phyloP scores from a whole-genome alignment of 202 grass and related monocot genomes.

The Alloteropsis angusta region DNA sequence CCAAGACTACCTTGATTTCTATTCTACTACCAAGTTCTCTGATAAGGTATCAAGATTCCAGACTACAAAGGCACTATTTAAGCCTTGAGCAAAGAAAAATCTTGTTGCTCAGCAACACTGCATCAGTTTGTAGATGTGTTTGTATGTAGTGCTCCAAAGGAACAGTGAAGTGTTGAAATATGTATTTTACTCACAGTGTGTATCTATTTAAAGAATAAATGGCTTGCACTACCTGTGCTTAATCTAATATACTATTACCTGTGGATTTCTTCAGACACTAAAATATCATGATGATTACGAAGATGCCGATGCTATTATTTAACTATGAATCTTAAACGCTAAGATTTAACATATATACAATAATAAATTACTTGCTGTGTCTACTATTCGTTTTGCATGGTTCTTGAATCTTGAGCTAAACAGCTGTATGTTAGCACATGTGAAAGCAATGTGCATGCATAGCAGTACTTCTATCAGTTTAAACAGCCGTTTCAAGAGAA shows the following conservation, averaged over 20 bases:
- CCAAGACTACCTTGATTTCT: slow-evolving; percentile 65
- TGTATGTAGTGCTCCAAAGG: neutral
- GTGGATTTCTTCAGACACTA: neutral
- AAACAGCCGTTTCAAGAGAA: neutral
- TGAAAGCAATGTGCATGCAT: neutral
- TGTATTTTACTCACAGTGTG: slow-evolving; percentile 16
- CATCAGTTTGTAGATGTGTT: neutral
- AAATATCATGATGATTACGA: neutral
- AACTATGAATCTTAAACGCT: neutral
- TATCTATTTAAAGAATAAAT: slow-evolving; percentile 32
- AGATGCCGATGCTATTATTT: neutral
- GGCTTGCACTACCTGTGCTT: neutral
- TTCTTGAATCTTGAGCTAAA: neutral
- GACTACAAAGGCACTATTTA: slow-evolving; percentile 35
- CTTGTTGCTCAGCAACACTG: neutral
- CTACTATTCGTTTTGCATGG: slow-evolving; percentile 7
- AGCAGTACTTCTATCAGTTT: neutral
- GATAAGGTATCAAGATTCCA: slow-evolving; percentile 60
- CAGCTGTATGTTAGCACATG: neutral
- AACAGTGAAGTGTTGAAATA: neutral
- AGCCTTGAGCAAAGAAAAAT: neutral
- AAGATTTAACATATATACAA: neutral
- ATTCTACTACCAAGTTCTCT: slow-evolving; percentile 43
- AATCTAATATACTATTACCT: neutral
- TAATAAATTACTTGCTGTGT: neutral